A percentile compares a stretch with the other conserved stretches of the same genome.
These are phyloP conservation scores for Malassezia brasiliensis DNA, from an alignment of 1,284 basidiomycete genomes.

Conservation along the genomic window DNA sequence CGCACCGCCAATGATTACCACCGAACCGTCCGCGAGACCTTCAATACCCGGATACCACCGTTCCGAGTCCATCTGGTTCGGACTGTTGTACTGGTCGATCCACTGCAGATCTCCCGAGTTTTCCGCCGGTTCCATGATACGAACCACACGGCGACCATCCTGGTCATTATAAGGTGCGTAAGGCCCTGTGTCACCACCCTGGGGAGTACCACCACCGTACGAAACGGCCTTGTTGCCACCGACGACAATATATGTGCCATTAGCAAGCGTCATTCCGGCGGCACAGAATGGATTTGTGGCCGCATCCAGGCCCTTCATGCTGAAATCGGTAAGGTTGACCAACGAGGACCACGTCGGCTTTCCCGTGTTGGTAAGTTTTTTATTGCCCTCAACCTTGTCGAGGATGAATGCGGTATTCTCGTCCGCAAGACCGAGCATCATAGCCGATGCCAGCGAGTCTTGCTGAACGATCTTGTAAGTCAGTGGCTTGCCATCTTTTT, in stretches of 20 bases:
- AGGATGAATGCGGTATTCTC: conserved; percentile 47
- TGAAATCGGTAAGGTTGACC: conserved; percentile 32
- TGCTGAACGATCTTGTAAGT: conserved; percentile 34
- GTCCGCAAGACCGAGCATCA: conserved; percentile 47
- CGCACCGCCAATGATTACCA: conserved; percentile 42
- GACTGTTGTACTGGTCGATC: conserved; percentile 25
- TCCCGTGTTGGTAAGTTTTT: conserved; percentile 19
- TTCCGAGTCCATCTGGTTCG: conserved; percentile 28
- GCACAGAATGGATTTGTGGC: conserved; percentile 50
- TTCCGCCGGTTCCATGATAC: conserved; percentile 38
- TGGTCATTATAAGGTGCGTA: conserved; percentile 30
- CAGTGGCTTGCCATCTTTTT: conserved; percentile 12
- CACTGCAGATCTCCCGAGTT: conserved; percentile 20
- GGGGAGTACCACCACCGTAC: conserved; percentile 31
- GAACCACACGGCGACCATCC: conserved; percentile 41
- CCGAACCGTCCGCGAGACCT: conserved; percentile 39
- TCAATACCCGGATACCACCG: conserved; percentile 48
- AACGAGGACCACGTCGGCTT: conserved; percentile 41
- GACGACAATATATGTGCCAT: conserved; percentile 47
- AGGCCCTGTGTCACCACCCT: conserved; percentile 4
- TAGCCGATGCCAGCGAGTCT: conserved; percentile 43
- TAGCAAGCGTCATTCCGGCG: conserved; percentile 44
- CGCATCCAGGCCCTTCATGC: conserved; percentile 34
- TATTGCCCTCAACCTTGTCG: conserved; percentile 50
- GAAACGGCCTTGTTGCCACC: conserved; percentile 49